Percentiles rank a stretch among this genome's conserved stretches.
phyloP scores from a whole-genome alignment of 176 grass and related monocot genomes.

The Stipa capillata region DNA sequence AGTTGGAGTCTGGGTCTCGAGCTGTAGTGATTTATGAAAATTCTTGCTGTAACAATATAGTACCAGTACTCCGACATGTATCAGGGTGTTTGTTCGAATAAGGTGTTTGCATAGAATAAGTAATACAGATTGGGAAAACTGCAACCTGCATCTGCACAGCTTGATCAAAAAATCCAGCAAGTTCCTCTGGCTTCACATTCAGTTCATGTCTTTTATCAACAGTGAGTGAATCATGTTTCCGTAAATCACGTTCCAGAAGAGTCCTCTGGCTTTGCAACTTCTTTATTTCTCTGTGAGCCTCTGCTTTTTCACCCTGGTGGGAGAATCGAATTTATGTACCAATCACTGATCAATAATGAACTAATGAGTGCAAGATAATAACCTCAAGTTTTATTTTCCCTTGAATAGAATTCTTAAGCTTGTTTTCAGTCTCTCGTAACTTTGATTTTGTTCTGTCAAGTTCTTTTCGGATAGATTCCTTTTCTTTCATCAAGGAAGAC shows the following conservation, averaged over 20 bases:
- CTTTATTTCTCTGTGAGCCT: constrained; percentile 67
- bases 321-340: constrained; percentile 3
- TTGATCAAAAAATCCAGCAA: constrained; percentile 38
- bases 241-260: constrained; percentile 75
- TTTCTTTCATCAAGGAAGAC: constrained; percentile 73
- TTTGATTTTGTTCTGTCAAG: constrained; percentile 72
- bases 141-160: constrained; percentile 38
- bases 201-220: constrained; percentile 59
- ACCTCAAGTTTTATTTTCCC: constrained; percentile 98
- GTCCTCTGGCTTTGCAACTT: constrained; percentile 65
- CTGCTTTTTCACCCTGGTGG: constrained; percentile 69
- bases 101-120: neutral
- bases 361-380: neutral
- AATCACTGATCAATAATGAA: neutral
- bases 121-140: constrained; percentile 4
- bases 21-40: neutral
- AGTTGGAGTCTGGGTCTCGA: neutral
- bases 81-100: neutral
- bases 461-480: constrained; percentile 80
- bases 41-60: neutral
- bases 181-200: constrained; percentile 47
- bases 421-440: constrained; percentile 68
- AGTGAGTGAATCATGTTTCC: constrained; percentile 38
- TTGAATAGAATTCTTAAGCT: constrained; percentile 76
- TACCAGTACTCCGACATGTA: neutral